A percentile compares a stretch with the other conserved stretches of the same genome.
phyloP scores from a whole-genome alignment of 257 asterid species.

The Przewalskia tangutica region DNA sequence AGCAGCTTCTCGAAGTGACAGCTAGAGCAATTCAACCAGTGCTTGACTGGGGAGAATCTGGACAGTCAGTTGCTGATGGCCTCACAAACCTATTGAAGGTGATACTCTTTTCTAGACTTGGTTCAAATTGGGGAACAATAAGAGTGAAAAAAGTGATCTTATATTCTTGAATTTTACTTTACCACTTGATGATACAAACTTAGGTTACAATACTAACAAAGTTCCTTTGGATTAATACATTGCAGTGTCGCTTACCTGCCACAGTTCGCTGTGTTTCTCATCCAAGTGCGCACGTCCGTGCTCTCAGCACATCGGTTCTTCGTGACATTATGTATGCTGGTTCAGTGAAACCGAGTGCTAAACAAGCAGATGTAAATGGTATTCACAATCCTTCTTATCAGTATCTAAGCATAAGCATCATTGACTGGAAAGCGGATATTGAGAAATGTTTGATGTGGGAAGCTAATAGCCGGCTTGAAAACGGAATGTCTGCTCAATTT shows the following conservation, averaged over 20 bases:
- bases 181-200: neutral
- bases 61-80: slow-evolving; percentile 87
- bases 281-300: slow-evolving; percentile 96
- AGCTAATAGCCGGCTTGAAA: slow-evolving; percentile 74
- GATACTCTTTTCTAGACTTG: neutral
- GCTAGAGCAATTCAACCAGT: slow-evolving; percentile 92
- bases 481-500: slow-evolving; percentile 62
- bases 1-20: slow-evolving; percentile 88
- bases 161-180: neutral
- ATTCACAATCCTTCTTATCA: slow-evolving; percentile 34
- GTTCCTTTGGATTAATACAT: neutral
- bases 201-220: neutral
- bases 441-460: slow-evolving; percentile 88
- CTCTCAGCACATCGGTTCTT: slow-evolving; percentile 90
- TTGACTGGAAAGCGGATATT: slow-evolving; percentile 67
- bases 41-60: slow-evolving; percentile 94
- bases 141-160: neutral
- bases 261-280: slow-evolving; percentile 91
- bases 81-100: slow-evolving; percentile 88
- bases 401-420: slow-evolving; percentile 32
- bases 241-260: slow-evolving; percentile 93
- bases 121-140: neutral
- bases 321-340: slow-evolving; percentile 68
- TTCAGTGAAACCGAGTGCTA: slow-evolving; percentile 30
- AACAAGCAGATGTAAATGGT: slow-evolving; percentile 26